Conservation (phyloP, 2,329 filamentous ascomycete genomes). For the Penicillium sp. region DNA sequence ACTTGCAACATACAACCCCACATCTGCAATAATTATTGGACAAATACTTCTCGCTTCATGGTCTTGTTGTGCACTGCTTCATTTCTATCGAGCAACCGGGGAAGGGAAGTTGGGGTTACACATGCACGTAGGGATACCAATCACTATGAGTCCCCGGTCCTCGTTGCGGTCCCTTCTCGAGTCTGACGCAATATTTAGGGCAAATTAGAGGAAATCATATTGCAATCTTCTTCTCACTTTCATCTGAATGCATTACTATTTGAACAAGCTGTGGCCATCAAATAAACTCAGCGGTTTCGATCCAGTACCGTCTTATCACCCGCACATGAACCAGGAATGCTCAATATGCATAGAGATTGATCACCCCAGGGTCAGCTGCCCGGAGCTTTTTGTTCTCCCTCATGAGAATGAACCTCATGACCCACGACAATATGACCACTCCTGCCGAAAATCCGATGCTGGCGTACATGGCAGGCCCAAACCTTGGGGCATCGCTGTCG, state of each 20-base stretch:
- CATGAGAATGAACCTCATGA: slow-evolving; percentile 17
- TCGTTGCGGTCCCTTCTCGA: not conserved
- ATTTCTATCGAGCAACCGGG: too few species aligned
- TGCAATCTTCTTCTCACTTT: not conserved
- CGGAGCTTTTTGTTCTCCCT: slow-evolving; percentile 19
- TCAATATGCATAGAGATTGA: slow-evolving; percentile 22
- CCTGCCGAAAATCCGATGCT: slow-evolving; percentile 24
- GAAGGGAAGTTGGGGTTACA: not conserved
- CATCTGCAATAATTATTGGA: not conserved
- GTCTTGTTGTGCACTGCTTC: not conserved
- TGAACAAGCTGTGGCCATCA: not conserved
- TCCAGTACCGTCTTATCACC: not conserved
- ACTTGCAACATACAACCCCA: not conserved
- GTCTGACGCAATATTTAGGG: not conserved
- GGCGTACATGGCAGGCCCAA: slow-evolving; percentile 21
- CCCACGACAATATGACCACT: slow-evolving; percentile 21
- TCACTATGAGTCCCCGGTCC: not conserved
- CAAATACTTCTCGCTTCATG: not conserved
- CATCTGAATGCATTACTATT: not conserved
- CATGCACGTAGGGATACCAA: not conserved
- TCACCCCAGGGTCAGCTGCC: slow-evolving; percentile 16
- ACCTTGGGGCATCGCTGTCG: slow-evolving; percentile 25
- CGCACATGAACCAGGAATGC: not conserved
- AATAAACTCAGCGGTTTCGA: not conserved
- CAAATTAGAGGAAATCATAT: not conserved